These are phyloP conservation scores for Vicia villosa DNA, from an alignment of 306 rosid species.

Conservation along the genomic window DNA sequence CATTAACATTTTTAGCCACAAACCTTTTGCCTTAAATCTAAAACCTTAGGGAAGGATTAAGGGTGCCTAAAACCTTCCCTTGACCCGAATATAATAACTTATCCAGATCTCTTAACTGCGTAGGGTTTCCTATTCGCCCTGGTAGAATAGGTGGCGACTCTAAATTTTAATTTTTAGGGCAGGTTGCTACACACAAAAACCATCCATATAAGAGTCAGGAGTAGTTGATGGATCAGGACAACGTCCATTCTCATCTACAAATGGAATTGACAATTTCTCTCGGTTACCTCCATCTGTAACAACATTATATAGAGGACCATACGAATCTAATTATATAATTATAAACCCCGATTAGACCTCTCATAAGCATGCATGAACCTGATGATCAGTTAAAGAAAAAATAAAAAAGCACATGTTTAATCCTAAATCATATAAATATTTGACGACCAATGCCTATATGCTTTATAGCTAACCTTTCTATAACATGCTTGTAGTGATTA, in stretches of 20 bases:
- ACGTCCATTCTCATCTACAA: slow-evolving; percentile 67
- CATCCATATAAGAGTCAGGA: slow-evolving; percentile 53
- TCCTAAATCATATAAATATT: slow-evolving; percentile 11
- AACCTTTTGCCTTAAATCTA: too few species aligned
- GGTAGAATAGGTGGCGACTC: too few species aligned
- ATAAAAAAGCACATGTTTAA: slow-evolving; percentile 4
- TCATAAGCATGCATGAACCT: slow-evolving; percentile 95
- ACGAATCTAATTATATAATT: slow-evolving; percentile 73
- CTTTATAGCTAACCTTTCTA: neutral
- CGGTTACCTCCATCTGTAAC: slow-evolving; percentile 86
- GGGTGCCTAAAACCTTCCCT: too few species aligned
- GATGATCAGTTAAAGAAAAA: slow-evolving; percentile 35
- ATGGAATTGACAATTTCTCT: slow-evolving; percentile 69
- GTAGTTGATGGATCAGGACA: slow-evolving; percentile 65
- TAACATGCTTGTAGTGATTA: slow-evolving; percentile 19
- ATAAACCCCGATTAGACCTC: slow-evolving; percentile 78
- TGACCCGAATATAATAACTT: too few species aligned
- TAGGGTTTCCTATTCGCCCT: too few species aligned
- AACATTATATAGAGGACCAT: slow-evolving; percentile 72
- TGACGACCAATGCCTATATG: neutral
- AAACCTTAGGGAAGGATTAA: too few species aligned
- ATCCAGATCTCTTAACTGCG: too few species aligned
- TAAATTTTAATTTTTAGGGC: too few species aligned
- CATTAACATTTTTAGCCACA: too few species aligned
- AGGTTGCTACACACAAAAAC: too few species aligned